Percentiles rank a stretch among this genome's conserved stretches.
Conservation (phyloP, 371 early-diverging fungal species). For the Blakeslea trispora region DNA sequence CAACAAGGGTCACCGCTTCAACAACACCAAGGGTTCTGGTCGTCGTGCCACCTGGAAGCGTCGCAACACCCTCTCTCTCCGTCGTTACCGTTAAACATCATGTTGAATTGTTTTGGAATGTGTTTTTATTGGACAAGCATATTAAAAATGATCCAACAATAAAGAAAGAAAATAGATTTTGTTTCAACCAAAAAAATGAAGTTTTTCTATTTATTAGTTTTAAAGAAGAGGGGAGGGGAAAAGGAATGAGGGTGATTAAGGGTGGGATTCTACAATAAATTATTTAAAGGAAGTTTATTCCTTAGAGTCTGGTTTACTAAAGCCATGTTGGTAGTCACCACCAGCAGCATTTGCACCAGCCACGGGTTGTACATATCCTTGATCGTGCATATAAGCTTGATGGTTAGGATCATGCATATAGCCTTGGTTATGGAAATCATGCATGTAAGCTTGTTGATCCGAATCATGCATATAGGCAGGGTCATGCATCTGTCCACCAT, state of each 20-base stretch:
- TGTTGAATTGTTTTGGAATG: too few species aligned
- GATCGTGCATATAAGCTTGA: not conserved
- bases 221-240: too few species aligned
- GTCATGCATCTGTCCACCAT: not conserved
- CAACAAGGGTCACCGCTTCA: slow-evolving; percentile 97
- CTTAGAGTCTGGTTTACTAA: slow-evolving; percentile 1
- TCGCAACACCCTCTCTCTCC: slow-evolving; percentile 80
- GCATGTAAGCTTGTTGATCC: not conserved
- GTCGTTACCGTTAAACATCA: slow-evolving; percentile 75
- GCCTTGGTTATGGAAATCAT: not conserved
- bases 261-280: too few species aligned
- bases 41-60: slow-evolving; percentile 78
- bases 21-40: slow-evolving; percentile 98
- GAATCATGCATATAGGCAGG: not conserved
- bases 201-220: too few species aligned
- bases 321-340: not conserved
- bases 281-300: not conserved
- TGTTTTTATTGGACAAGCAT: too few species aligned
- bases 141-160: too few species aligned
- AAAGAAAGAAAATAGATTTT: too few species aligned
- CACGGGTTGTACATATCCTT: not conserved
- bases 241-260: too few species aligned
- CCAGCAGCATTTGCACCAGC: not conserved
- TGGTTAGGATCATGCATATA: not conserved
- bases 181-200: too few species aligned